Conservation (phyloP, 1,284 basidiomycete species). For the Papiliotrema nemorosa region DNA sequence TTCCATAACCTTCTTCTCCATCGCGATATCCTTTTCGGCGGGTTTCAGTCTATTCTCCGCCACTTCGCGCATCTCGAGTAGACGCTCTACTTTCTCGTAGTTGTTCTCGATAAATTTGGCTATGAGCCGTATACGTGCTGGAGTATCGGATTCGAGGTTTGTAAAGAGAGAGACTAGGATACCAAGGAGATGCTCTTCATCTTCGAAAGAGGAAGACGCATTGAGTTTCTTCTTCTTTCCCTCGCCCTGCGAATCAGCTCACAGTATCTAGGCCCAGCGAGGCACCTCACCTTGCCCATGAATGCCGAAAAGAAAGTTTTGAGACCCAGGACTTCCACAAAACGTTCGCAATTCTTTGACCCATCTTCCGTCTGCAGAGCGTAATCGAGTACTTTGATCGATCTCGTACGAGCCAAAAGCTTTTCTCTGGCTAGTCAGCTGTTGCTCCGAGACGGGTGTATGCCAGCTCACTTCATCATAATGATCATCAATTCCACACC, state of each 20-base stretch:
- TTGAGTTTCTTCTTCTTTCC: constrained; percentile 61
- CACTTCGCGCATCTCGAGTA: constrained; percentile 79
- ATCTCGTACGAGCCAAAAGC: constrained; percentile 67
- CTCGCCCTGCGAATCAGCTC: constrained; percentile 20
- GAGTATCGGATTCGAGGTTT: constrained; percentile 80
- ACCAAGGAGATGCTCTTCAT: constrained; percentile 80
- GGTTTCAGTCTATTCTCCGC: constrained; percentile 59
- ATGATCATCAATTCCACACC: constrained; percentile 95
- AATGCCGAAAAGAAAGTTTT: constrained; percentile 85
- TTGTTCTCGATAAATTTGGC: constrained; percentile 88
- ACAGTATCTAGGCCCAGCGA: background rate
- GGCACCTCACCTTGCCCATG: constrained; percentile 78
- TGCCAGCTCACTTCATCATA: constrained; percentile 76
- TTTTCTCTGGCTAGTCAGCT: constrained; percentile 63
- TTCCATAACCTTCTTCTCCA: constrained; percentile 63
- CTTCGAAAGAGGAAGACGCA: constrained; percentile 65
- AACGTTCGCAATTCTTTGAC: constrained; percentile 70
- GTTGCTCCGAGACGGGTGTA: too few species aligned
- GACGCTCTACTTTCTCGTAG: constrained; percentile 89
- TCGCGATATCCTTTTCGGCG: constrained; percentile 62
- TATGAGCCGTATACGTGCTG: constrained; percentile 74
- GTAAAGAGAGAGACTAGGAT: constrained; percentile 85
- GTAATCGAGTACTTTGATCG: constrained; percentile 87
- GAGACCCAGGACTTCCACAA: constrained; percentile 82
- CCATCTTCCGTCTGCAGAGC: constrained; percentile 81